Base-by-base conservation (phyloP, 2,329 filamentous ascomycete genomes). In the Calonectria pteridis region DNA sequence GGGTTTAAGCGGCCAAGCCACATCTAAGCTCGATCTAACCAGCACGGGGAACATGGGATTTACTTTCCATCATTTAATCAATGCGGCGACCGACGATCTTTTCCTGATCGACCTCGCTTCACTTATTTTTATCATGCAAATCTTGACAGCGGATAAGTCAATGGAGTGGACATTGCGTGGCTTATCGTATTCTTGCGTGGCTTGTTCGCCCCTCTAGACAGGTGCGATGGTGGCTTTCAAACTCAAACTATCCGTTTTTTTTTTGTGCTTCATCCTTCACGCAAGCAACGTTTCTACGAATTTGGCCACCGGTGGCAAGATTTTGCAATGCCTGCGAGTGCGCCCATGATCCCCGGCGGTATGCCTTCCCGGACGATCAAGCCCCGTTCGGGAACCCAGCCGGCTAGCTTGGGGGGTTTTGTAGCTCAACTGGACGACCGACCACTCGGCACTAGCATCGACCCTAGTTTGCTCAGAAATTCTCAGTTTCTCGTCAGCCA, bases 71-170 rank as follows among this genome's bases (percentile, higher is more conserved):
- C 55, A 29, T 37, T 40, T 20, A 62, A 62, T 62, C 58, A 69
- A 63, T 71, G 55, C 70, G 16, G 37, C 68, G 46, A 26, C 40
- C 29, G 64, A 20, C 64, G 64, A 72, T 72, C 70, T 35, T 51
- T 68, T 29, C 64, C 46, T 68, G 64, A 72, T 72, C 70, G 46
- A 55, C 70, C n/a, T 46, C 29, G 43, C 51, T 62, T 69, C 33
- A 65, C 59, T 73, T 69, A 73, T 73, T 73, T 73, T 69, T 73
- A 73, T 59, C 66, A 73, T 69, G 66, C 71, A 31, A 68, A 66
- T 66, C 65, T 40, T 18, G 43, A 53, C 43, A 28, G 46, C 55
- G 40, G 23, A 37, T 43, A 64, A 65, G 23, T 35, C 55, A 50
- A 31, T 31, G 10, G 29, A 37, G 55, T 43, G 53, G 59, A 69